Evolutionary conservation across 352 stramenopile species (phyloP), one percentile per base, ranked within the genome.

Genomic region (Phytophthora idaei): DNA sequence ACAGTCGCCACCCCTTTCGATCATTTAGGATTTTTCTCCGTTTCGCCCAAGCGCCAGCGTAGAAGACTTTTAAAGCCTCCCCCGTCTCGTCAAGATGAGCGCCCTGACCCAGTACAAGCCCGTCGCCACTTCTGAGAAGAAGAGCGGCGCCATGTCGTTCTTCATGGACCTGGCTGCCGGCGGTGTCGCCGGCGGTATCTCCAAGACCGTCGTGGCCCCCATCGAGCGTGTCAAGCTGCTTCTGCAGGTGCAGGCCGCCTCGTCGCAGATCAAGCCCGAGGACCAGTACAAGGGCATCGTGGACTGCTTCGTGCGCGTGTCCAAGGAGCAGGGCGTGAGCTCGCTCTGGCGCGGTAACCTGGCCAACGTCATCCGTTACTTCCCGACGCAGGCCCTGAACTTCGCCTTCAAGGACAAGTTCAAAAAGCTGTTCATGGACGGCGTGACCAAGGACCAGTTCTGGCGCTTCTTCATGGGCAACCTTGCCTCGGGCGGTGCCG

Each of bases 391-490:
- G 83, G 92, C 90, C 37, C 68, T 98, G 27, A 98, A 98, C 85
- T 98, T 98, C 54, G 88, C 90, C 60, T 96, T 97, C 78, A 97
- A 97, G 87, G 92, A 98, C 86, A 95, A 95, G 86, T 97, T 95
- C 84, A 96, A 96, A 73, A 88, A 93, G 80, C 56, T 96, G 32
- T 96, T 94, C 75, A 76, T 96, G 52, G 86, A 88, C 67, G 86
- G 86, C 17, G 83, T 94, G 17, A 92, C 87, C 80, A 99, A 99
- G 86, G 97, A 94, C 11, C 90, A 99, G 74, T 99, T 99, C 81
- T 95, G 81, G 75, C 96, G 97, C 67, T 99, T 99, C 91, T 99
- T 99, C 86, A 42, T 95, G 4, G 98, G 97, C 65, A 99, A 99
- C 93, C 89, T 99, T 54, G 97, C 97, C 29, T 98, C 96, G 74